Evolutionary conservation across 768 basidiomycete genomes (phyloP).

Genomic region (Chlorophyllum brunneum): DNA sequence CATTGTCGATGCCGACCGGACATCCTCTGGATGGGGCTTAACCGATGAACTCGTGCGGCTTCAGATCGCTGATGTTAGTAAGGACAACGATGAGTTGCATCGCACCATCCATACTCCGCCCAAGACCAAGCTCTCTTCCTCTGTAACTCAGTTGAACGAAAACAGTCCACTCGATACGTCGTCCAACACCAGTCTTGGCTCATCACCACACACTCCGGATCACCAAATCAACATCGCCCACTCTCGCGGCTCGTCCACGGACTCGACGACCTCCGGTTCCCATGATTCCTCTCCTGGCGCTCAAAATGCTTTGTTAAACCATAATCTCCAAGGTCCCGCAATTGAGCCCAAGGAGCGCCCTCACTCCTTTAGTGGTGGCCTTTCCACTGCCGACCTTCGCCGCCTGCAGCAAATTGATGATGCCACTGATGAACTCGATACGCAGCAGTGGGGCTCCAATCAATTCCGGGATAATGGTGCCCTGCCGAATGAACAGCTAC

Average conservation of each 20-base stretch:
- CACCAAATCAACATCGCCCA: conserved; percentile 66
- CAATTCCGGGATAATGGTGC: conserved; percentile 43
- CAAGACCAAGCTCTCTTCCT: conserved; percentile 54
- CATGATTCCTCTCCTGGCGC: conserved; percentile 44
- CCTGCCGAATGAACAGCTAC: conserved; percentile 35
- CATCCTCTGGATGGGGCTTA: conserved; percentile 62
- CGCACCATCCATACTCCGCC: conserved; percentile 63
- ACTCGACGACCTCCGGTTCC: conserved; percentile 60
- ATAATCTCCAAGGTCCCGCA: conserved; percentile 37
- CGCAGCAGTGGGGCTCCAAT: conserved; percentile 48
- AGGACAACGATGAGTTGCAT: conserved; percentile 49
- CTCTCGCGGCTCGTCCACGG: conserved; percentile 81
- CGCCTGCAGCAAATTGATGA: conserved; percentile 71
- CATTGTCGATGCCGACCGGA: conserved; percentile 52
- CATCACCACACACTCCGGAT: conserved; percentile 67
- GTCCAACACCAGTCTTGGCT: conserved; percentile 67
- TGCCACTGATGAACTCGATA: conserved; percentile 37
- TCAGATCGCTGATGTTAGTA: conserved; percentile 54
- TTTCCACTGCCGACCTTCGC: conserved; percentile 70
- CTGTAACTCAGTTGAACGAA: conserved; percentile 56
- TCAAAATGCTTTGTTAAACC: conserved; percentile 54
- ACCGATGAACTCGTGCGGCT: conserved; percentile 71
- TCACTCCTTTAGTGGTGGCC: conserved; percentile 77
- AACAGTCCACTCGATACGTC: conserved; percentile 71
- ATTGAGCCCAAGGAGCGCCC: conserved; percentile 77